Conservation (phyloP, 2,329 filamentous ascomycete genomes). For the Calonectria henricotiae region DNA sequence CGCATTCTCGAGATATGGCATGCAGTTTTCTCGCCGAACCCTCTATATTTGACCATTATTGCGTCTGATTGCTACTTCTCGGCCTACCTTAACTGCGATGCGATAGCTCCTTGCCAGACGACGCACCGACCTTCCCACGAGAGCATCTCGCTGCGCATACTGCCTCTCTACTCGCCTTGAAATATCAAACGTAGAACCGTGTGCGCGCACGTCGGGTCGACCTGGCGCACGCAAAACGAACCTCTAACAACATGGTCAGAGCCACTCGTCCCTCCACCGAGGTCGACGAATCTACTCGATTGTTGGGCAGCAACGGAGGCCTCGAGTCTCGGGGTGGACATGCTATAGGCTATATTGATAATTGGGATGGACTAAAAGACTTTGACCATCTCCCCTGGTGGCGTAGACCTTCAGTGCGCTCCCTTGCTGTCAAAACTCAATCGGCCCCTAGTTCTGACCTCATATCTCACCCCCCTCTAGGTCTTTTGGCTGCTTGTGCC, state of each 20-base stretch:
- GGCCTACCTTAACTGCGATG: conserved; percentile 17
- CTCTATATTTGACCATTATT: conserved; percentile 7
- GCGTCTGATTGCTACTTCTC: conserved; percentile 19
- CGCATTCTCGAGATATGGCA: conserved; percentile 11
- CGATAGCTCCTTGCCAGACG: conserved; percentile 21
- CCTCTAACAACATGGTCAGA: conserved; percentile 2
- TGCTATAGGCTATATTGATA: conserved; percentile 41
- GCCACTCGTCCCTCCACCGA: conserved; percentile 26
- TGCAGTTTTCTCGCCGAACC: not conserved
- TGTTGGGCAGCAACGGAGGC: conserved; percentile 57
- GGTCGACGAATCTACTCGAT: conserved; percentile 58
- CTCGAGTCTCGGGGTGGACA: conserved; percentile 35
- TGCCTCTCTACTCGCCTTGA: not conserved
- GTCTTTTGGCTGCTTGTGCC: conserved; percentile 88
- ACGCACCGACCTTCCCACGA: conserved; percentile 24
- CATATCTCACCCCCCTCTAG: conserved; percentile 59
- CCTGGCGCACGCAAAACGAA: conserved; percentile 26
- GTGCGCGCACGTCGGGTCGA: not conserved
- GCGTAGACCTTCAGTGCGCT: conserved; percentile 73
- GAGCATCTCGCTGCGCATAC: conserved; percentile 2
- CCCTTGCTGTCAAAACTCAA: conserved; percentile 15
- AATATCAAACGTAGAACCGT: not conserved
- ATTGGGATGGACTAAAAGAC: conserved; percentile 70
- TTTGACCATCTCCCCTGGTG: conserved; percentile 76
- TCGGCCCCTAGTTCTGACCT: conserved; percentile 46